phyloP scores from a whole-genome alignment of 164 flowering plant species.

The Dillenia turbinata region DNA sequence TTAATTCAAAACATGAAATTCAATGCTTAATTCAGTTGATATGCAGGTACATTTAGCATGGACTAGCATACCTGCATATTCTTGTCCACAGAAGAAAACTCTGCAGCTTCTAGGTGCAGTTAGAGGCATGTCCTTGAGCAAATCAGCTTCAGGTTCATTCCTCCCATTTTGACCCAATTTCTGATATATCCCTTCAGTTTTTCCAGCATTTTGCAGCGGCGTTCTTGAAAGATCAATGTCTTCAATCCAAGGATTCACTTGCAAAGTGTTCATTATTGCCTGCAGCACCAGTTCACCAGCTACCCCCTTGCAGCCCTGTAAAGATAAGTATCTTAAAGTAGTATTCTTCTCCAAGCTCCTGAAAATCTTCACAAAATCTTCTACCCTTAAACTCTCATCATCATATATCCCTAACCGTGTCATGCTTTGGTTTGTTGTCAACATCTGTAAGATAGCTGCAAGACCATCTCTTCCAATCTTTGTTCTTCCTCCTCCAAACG shows the following conservation, averaged over 20 bases:
- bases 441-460: conserved; percentile 59
- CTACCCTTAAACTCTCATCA: conserved; percentile 59
- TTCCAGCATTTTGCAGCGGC: conserved; percentile 61
- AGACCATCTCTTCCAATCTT: conserved; percentile 74
- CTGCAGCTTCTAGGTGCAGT: conserved; percentile 68
- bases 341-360: conserved; percentile 75
- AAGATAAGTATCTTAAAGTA: conserved; percentile 54
- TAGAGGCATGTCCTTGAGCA: conserved; percentile 77
- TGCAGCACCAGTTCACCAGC: conserved; percentile 62
- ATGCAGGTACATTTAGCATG: not conserved
- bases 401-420: conserved; percentile 58
- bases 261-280: conserved; percentile 65
- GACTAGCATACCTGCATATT: conserved; percentile 63
- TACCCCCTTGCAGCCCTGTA: conserved; percentile 83
- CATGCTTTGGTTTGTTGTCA: conserved; percentile 65
- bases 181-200: conserved; percentile 55
- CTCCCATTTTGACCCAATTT: conserved; percentile 69
- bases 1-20: not conserved
- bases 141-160: conserved; percentile 50
- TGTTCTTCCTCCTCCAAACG: conserved; percentile 71
- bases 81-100: conserved; percentile 90
- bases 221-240: conserved; percentile 78
- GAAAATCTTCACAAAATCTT: conserved; percentile 64
- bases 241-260: conserved; percentile 91
- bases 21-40: not conserved